Base-by-base conservation (phyloP, 176 grass and related monocot genomes). In the Saccharum officinarum region DNA sequence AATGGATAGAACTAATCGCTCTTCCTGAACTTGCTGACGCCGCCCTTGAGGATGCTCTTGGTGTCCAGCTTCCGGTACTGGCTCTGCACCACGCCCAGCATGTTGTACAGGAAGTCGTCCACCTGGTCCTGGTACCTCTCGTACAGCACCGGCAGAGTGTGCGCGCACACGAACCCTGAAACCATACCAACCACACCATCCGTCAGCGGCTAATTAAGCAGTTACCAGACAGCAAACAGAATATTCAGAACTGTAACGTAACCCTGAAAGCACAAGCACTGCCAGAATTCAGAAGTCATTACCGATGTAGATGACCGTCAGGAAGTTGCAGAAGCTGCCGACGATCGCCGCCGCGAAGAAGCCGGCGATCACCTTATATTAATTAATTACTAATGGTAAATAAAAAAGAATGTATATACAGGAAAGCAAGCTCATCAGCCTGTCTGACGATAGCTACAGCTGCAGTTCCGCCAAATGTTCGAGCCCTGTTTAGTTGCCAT, bases 81-180 rank as follows among this genome's bases (percentile, higher is more conserved):
- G 26, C 76, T 92, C 66, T 87, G 92, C 26, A 98, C 23, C 57
- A 91, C 52, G 25, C 89, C 97, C n/a, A 98, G 73, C 39, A 91
- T 76, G 60, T 75, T 88, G 79, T 81, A 79, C 2, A 95, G 46
- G 57, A 95, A 87, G 13, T 94, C 93, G 54, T 98, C 93, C 17
- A 95, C 75, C 90, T 95, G 91, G 67, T 98, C 97, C 80, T 91
- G 80, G 80, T 95, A 89, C 85, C 84, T 95, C 91, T 98, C 96
- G 50, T 98, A 98, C 10, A 98, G 63, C 46, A 94, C 88, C 3
- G 93, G 96, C 15, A 95, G 86, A 7, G 93, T 92, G 44, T 98
- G 96, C 38, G 89, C 89, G 85, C 83, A 63, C 41, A 98, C 84
- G 80, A 95, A 98, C 76, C 96, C 96, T 98, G 87, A 79, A 91